Evolutionary conservation across 73 alveolate species (phyloP).

Genomic region (Paramecium primaurelia): DNA sequence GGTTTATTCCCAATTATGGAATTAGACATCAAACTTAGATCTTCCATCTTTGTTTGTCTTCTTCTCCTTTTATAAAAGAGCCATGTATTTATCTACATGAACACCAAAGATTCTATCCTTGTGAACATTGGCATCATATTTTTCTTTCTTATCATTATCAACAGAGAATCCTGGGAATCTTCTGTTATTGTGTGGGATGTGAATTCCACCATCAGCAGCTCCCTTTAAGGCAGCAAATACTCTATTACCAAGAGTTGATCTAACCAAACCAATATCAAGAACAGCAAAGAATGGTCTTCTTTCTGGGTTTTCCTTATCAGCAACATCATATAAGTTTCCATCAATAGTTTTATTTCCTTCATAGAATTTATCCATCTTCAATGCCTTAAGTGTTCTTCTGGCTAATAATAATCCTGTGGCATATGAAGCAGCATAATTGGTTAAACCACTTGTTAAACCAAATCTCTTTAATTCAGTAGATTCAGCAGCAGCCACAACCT

Average conservation of each 20-base stretch:
- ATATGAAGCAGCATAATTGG: constrained; percentile 99
- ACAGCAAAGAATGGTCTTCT: constrained; percentile 98
- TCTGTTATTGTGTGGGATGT: constrained; percentile 98
- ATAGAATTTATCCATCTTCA: constrained; percentile 90
- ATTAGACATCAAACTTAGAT: constrained; percentile 81
- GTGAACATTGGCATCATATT: constrained; percentile 93
- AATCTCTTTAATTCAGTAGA: constrained; percentile 93
- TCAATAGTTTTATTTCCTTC: constrained; percentile 88
- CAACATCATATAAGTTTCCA: constrained; percentile 93
- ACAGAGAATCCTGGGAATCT: constrained; percentile 98
- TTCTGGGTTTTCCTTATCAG: constrained; percentile 68
- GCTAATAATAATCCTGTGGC: constrained; percentile 99
- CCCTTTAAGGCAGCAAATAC: constrained; percentile 99
- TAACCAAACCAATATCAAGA: constrained; percentile 98
- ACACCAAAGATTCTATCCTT: constrained; percentile 98
- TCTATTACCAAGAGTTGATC: constrained; percentile 99
- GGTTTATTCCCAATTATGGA: constrained; percentile 90
- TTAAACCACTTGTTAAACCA: constrained; percentile 97
- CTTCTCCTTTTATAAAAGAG: constrained; percentile 78
- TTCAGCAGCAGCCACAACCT: constrained; percentile 95
- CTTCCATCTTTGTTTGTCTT: constrained; percentile 54
- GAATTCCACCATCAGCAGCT: constrained; percentile 99
- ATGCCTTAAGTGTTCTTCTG: constrained; percentile 92
- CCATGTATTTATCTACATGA: constrained; percentile 97
- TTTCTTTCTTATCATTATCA: constrained; percentile 83